A percentile compares a stretch with the other conserved stretches of the same genome.
Evolutionary conservation across 257 asterid species (phyloP).

Genomic region (Nicotiana sylvestris): DNA sequence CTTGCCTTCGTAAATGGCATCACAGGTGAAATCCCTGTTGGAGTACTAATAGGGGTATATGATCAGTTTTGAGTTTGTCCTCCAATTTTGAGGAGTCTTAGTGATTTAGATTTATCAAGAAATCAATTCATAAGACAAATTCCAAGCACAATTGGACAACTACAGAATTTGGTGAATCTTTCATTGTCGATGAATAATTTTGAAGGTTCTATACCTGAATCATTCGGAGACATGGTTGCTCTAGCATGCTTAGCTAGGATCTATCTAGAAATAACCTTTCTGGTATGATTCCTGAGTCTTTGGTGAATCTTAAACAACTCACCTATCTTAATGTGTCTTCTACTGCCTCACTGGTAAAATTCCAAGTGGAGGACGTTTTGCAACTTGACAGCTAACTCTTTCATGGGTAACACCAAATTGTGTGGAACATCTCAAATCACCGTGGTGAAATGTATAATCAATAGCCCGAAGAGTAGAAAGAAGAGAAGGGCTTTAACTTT

Average conservation of each 20-base stretch:
- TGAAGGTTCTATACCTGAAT: slow-evolving; percentile 13
- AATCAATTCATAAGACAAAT: slow-evolving; percentile 11
- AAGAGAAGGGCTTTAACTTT: not conserved
- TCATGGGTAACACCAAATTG: not conserved
- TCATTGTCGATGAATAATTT: slow-evolving; percentile 14
- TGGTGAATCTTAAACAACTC: not conserved
- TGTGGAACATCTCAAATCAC: not conserved
- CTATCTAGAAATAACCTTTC: slow-evolving; percentile 5
- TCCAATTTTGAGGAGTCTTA: not conserved
- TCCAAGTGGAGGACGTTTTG: slow-evolving; percentile 14
- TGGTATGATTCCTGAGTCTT: not conserved
- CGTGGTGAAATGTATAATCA: not conserved
- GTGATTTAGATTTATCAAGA: not conserved
- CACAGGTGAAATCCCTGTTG: slow-evolving; percentile 8
- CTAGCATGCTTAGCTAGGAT: not conserved
- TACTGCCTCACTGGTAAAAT: slow-evolving; percentile 14
- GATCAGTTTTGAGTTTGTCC: not conserved
- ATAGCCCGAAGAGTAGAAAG: not conserved
- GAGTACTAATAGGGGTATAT: slow-evolving; percentile 1
- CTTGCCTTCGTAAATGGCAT: not conserved
- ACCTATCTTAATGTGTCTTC: slow-evolving; percentile 12
- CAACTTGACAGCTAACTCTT: slow-evolving; percentile 4
- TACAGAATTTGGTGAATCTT: not conserved
- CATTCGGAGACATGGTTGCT: slow-evolving; percentile 8
- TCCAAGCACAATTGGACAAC: slow-evolving; percentile 6